Evolutionary conservation across 176 grass and related monocot species (phyloP), one percentile per base, ranked within the genome.

Genomic region (Phyllostachys edulis): DNA sequence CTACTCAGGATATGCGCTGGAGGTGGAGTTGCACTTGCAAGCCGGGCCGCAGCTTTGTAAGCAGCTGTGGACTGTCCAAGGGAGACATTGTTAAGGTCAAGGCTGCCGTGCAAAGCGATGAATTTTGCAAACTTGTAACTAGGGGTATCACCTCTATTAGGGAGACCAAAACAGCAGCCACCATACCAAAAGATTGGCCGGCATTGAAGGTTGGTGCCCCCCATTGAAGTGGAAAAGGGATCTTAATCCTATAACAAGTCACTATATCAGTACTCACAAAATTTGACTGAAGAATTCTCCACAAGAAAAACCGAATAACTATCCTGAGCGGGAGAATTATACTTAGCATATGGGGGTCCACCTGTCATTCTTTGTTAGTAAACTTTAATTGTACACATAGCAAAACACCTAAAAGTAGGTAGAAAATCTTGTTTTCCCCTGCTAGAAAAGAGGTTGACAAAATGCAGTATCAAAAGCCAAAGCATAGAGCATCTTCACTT

Each of bases 101-200:
- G 12, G 23, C 13, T 81, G 46, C 15, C 2, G 24, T 67, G 45
- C 18, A 38, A 34, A 80, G 21, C 36, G 83, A 68, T 51, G 59
- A 16, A 41, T 69, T 10, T 8, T 84, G 23, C 44, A 61, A 27
- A 84, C 14, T 41, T 63, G 55, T 55, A 74, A 67, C 63, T 24
- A 67, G 76, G 69, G 63, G 10, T 61, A 42, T 81, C 63, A 95
- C 96, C 96, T 99, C 96, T 67, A 96, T 80, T 65, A 99, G 88
- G 10, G 96, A 99, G 45, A 99, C 96, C 67, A 99, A 87, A 54
- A 96, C 93, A 75, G 96, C 96, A 75, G 96, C 87, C 88, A 96
- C 94, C 93, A 99, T 99, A 6, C 96, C 96, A 79, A 99, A 99
- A 56, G 90, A 96, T 73, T 99, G 93, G 46, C 96, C 96, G 13